A percentile compares a stretch with the other conserved stretches of the same genome.
Conservation (phyloP, 2,329 filamentous ascomycete genomes). For the Colletotrichum truncatum region DNA sequence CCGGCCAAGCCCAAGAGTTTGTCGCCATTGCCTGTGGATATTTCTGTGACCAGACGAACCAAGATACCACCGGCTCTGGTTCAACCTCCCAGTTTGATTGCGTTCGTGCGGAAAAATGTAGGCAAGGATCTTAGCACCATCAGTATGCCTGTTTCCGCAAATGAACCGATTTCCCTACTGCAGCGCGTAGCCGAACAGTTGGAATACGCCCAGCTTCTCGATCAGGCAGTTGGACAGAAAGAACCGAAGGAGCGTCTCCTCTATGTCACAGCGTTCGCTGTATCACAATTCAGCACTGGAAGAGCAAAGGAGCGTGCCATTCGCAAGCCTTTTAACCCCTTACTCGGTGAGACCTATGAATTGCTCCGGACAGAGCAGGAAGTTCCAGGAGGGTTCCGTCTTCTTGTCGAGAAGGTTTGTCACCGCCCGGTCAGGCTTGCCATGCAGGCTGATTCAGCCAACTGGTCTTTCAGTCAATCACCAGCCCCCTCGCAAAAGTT, state of each 20-base stretch:
- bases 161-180: slow-evolving; percentile 88
- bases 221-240: slow-evolving; percentile 73
- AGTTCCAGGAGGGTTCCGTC: slow-evolving; percentile 77
- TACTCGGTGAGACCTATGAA: slow-evolving; percentile 96
- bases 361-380: slow-evolving; percentile 85
- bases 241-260: slow-evolving; percentile 76
- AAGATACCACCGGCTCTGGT: slow-evolving; percentile 79
- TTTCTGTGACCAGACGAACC: slow-evolving; percentile 71
- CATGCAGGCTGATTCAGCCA: slow-evolving; percentile 86
- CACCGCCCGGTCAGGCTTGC: slow-evolving; percentile 93
- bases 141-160: slow-evolving; percentile 96
- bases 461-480: slow-evolving; percentile 89
- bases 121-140: slow-evolving; percentile 97
- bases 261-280: slow-evolving; percentile 88
- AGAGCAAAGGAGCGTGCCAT: slow-evolving; percentile 91
- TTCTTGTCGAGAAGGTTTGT: slow-evolving; percentile 94
- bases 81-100: slow-evolving; percentile 88
- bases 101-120: slow-evolving; percentile 95
- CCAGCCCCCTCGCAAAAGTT: slow-evolving; percentile 95
- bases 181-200: slow-evolving; percentile 91
- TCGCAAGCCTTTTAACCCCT: slow-evolving; percentile 96
- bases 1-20: slow-evolving; percentile 81
- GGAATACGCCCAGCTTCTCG: slow-evolving; percentile 88
- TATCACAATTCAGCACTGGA: slow-evolving; percentile 84
- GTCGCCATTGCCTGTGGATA: slow-evolving; percentile 77